Evolutionary conservation across 805 yeast species (phyloP).

Genomic region (Diddensiella transvaalensis): DNA sequence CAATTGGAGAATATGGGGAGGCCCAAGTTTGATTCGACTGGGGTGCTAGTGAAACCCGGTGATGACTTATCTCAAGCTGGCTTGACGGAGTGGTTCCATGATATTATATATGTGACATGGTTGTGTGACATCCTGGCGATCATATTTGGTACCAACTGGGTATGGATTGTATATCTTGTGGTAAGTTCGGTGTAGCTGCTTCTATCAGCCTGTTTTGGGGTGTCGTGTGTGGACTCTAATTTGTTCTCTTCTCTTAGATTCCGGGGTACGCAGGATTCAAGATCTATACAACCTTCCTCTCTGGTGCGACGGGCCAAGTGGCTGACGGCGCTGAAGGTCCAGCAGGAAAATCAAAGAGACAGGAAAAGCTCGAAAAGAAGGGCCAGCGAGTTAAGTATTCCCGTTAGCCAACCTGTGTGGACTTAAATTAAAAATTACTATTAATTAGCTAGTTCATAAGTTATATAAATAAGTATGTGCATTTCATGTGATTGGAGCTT

Average conservation of each 20-base stretch:
- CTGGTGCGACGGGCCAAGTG: constrained; percentile 26
- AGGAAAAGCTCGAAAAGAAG: constrained; percentile 38
- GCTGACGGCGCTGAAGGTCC: constrained; percentile 13
- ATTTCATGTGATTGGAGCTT: constrained; percentile 15
- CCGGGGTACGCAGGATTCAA: constrained; percentile 54
- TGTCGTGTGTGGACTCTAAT: not conserved
- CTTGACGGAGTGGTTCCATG: constrained; percentile 69
- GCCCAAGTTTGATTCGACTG: constrained; percentile 48
- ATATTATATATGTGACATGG: constrained; percentile 63
- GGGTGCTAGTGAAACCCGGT: constrained; percentile 51
- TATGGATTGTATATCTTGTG: constrained; percentile 53
- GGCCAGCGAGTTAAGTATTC: constrained; percentile 18
- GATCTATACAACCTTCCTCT: constrained; percentile 38
- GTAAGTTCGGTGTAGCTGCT: too few relatives aligned
- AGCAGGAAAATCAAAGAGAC: constrained; percentile 34
- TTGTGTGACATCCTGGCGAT: constrained; percentile 51
- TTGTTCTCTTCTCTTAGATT: constrained; percentile 32
- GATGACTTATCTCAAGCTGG: constrained; percentile 61
- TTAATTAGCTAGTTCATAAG: not conserved
- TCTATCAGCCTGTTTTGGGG: not conserved
- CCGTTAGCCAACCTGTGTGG: constrained; percentile 9
- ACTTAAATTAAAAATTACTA: not conserved
- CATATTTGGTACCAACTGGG: constrained; percentile 51
- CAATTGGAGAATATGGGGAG: constrained; percentile 58
- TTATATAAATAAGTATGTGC: not conserved